These are phyloP conservation scores for Cucurbita pepo DNA, from an alignment of 306 rosid species.

Conservation along the genomic window DNA sequence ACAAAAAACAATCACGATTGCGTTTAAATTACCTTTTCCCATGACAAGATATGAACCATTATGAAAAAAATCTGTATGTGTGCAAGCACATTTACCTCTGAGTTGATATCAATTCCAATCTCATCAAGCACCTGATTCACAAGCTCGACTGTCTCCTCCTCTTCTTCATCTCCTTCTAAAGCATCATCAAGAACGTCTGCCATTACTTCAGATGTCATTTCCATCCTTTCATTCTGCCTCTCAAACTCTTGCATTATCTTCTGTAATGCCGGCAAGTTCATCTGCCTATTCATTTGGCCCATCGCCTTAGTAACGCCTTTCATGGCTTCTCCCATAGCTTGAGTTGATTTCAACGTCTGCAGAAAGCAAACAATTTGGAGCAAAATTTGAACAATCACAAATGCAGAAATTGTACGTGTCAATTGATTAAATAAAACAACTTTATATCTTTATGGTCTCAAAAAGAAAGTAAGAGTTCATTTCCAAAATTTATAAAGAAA, in stretches of 20 bases:
- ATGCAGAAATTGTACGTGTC: background rate
- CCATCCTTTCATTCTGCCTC: conserved; percentile 92
- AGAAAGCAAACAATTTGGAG: background rate
- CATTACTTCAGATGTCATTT: conserved; percentile 67
- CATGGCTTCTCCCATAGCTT: conserved; percentile 97
- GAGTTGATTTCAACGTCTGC: conserved; percentile 89
- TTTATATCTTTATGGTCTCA: background rate
- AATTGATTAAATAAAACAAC: background rate
- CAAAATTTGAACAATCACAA: background rate
- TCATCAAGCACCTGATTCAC: conserved; percentile 95
- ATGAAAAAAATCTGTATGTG: background rate
- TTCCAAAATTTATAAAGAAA: too few relatives aligned
- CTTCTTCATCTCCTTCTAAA: conserved; percentile 92
- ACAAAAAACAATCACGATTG: background rate
- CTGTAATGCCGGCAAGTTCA: conserved; percentile 89
- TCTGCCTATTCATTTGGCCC: conserved; percentile 94
- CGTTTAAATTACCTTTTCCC: background rate
- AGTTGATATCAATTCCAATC: conserved; percentile 72
- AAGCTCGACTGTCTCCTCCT: conserved; percentile 87
- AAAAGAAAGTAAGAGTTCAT: background rate
- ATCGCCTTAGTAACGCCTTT: conserved; percentile 96
- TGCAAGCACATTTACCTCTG: conserved; percentile 44
- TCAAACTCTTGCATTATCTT: conserved; percentile 94
- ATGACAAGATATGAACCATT: background rate
- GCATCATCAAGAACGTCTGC: conserved; percentile 95